A percentile compares a stretch with the other conserved stretches of the same genome.
Conservation (phyloP, 2,329 filamentous ascomycete species). For the Penicillium decumbens region DNA sequence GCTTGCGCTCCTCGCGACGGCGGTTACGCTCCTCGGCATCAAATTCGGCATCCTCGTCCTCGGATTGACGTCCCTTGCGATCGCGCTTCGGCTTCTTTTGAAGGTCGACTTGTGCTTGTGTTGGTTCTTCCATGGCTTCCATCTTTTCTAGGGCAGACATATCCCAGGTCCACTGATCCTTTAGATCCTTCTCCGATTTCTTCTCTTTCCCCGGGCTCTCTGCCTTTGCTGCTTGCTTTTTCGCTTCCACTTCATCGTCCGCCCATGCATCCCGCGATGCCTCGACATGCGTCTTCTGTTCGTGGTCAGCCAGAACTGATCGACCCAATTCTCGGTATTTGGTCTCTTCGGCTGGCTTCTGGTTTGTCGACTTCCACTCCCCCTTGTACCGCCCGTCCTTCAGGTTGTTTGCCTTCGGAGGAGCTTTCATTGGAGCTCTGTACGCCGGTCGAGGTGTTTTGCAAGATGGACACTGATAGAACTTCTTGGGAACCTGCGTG, state of each 20-base stretch:
- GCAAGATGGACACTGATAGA: conserved; percentile 15
- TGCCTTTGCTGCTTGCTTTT: not conserved
- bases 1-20: conserved; percentile 31
- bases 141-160: conserved; percentile 26
- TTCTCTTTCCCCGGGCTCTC: conserved; percentile 1
- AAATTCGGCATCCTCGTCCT: conserved; percentile 33
- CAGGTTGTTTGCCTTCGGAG: not conserved
- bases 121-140: conserved; percentile 6
- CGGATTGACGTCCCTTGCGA: conserved; percentile 20
- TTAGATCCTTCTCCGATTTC: conserved; percentile 2
- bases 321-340: conserved; percentile 23
- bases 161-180: conserved; percentile 30
- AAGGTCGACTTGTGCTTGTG: conserved; percentile 1
- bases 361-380: conserved; percentile 20
- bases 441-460: conserved; percentile 7
- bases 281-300: not conserved
- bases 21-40: conserved; percentile 36
- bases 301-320: conserved; percentile 16
- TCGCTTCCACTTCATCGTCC: not conserved
- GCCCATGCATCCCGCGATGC: not conserved
- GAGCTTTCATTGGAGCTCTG: not conserved
- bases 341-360: conserved; percentile 3
- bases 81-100: conserved; percentile 23
- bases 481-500: conserved; percentile 6
- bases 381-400: not conserved